Conservation (phyloP, 73 alveolate species). For the Effrenium voratum region DNA sequence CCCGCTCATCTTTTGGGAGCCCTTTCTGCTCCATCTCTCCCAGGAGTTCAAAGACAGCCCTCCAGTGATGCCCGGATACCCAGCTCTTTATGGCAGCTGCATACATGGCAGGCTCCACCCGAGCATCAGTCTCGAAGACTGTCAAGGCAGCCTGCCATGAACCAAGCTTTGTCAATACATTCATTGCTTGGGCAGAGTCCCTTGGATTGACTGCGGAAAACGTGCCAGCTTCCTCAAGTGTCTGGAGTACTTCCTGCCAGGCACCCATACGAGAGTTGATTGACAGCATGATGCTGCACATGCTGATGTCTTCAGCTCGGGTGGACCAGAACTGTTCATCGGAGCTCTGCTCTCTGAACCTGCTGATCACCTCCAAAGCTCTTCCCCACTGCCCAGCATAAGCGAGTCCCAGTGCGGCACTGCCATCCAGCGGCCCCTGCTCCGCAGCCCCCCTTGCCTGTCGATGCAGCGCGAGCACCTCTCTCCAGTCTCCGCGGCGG, state of each 20-base stretch:
- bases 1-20: conserved; percentile 10
- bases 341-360: conserved; percentile 10
- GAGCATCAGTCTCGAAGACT: neutral
- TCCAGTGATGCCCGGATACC: conserved; percentile 53
- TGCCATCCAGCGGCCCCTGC: conserved; percentile 18
- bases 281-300: conserved; percentile 15
- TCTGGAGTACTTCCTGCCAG: conserved; percentile 36
- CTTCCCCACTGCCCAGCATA: conserved; percentile 32
- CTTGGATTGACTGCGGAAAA: conserved; percentile 1
- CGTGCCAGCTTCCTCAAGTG: neutral
- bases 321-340: neutral
- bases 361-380: conserved; percentile 23
- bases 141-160: conserved; percentile 43
- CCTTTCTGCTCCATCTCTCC: neutral
- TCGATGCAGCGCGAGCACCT: conserved; percentile 43
- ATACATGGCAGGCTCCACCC: neutral
- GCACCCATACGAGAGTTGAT: conserved; percentile 45
- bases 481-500: conserved; percentile 71
- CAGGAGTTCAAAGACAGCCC: conserved; percentile 26
- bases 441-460: neutral
- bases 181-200: conserved; percentile 20
- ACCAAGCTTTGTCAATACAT: conserved; percentile 15
- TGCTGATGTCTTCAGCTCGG: neutral
- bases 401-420: conserved; percentile 24
- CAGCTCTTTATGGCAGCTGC: conserved; percentile 37